Evolutionary conservation across 1,139 yeast species (phyloP).

Genomic region (Zygoascus hellenicus): DNA sequence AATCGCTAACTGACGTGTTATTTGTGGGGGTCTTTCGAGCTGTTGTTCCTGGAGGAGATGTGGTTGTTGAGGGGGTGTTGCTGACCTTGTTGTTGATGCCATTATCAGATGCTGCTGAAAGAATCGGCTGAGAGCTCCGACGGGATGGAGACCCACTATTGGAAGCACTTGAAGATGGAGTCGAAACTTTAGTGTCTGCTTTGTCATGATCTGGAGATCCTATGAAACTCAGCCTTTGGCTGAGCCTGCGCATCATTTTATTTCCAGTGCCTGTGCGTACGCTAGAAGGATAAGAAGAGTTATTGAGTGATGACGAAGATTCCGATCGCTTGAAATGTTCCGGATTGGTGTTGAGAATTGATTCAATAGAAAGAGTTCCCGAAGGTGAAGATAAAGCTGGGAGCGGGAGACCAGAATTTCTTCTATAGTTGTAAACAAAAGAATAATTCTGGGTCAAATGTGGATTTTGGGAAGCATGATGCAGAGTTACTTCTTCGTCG

Average conservation of each 20-base stretch:
- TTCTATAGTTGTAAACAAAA: conserved; percentile 11
- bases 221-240: conserved; percentile 7
- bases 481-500: conserved; percentile 24
- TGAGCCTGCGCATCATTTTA: conserved; percentile 6
- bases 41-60: no score
- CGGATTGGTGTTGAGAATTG: conserved; percentile 6
- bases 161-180: neutral
- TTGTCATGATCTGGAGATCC: neutral
- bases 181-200: neutral
- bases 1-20: no score
- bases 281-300: conserved; percentile 1
- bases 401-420: neutral
- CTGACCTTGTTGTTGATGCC: no score
- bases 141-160: no score
- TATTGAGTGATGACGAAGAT: conserved; percentile 5
- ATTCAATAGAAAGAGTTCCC: conserved; percentile 18
- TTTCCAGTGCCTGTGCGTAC: neutral
- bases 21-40: no score
- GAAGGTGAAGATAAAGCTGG: conserved; percentile 18
- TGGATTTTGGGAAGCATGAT: conserved; percentile 20
- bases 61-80: no score
- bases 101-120: no score
- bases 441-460: conserved; percentile 18
- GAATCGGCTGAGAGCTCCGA: no score
- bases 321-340: neutral